These are phyloP conservation scores for Colletotrichum truncatum DNA, from an alignment of 2,329 filamentous ascomycete species.

Conservation along the genomic window DNA sequence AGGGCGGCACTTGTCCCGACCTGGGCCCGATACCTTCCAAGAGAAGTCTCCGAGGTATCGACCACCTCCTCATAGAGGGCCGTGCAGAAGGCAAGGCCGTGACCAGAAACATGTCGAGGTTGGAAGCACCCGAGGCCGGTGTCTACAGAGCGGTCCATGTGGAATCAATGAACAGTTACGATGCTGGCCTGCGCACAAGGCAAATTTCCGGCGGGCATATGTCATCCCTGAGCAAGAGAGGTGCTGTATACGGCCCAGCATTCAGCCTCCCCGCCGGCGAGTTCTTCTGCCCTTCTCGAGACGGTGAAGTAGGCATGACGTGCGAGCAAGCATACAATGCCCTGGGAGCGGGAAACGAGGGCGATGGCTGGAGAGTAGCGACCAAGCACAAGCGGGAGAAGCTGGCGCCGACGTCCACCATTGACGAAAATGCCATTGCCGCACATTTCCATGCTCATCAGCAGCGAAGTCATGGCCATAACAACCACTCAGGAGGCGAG, in stretches of 20 bases:
- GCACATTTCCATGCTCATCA: neutral
- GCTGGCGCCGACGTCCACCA: neutral
- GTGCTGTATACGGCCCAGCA: constrained; percentile 23
- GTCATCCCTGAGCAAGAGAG: constrained; percentile 21
- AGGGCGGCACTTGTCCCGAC: constrained; percentile 31
- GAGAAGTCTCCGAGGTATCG: neutral
- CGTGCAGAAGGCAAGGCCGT: neutral
- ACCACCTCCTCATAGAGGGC: neutral
- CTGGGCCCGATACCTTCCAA: constrained; percentile 31
- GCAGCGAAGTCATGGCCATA: neutral
- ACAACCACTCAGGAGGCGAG: neutral
- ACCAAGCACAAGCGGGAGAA: neutral
- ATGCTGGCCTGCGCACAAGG: neutral
- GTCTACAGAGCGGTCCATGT: neutral
- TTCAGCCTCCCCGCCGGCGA: constrained; percentile 18
- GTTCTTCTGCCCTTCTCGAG: constrained; percentile 22
- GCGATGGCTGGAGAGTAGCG: neutral
- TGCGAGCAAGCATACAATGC: neutral
- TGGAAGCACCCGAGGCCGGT: neutral
- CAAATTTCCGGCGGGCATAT: neutral
- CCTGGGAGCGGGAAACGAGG: neutral
- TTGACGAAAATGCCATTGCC: neutral
- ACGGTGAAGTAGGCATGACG: constrained; percentile 1
- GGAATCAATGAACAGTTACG: neutral
- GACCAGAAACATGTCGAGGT: neutral